Conservation (phyloP, 2,329 filamentous ascomycete genomes). For the Talaromyces sp. region DNA sequence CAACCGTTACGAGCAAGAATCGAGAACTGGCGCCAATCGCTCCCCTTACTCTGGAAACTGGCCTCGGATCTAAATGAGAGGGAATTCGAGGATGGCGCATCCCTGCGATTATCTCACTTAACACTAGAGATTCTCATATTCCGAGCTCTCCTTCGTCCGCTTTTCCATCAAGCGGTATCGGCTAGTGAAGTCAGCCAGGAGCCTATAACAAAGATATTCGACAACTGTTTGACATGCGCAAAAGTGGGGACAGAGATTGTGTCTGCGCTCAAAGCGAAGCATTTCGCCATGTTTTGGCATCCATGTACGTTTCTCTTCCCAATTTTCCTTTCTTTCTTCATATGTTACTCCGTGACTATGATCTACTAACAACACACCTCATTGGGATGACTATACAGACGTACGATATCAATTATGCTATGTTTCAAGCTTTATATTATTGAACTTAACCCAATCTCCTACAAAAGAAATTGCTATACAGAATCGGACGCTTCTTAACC, state of each 20-base stretch:
- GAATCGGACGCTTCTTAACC: background rate
- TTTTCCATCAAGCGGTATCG: background rate
- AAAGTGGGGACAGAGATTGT: slow-evolving; percentile 2
- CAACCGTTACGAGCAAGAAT: slow-evolving; percentile 5
- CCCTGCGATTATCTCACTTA: background rate
- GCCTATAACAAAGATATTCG: slow-evolving; percentile 1
- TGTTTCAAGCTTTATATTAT: slow-evolving; percentile 5
- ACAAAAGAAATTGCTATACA: background rate
- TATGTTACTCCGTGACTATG: background rate
- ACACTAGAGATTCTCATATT: slow-evolving; percentile 7
- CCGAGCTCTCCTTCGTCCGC: slow-evolving; percentile 4
- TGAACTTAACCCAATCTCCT: background rate
- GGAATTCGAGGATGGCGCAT: background rate
- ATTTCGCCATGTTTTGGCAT: slow-evolving; percentile 8
- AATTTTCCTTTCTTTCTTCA: background rate
- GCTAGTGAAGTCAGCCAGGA: background rate
- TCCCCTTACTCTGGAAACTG: slow-evolving; percentile 1
- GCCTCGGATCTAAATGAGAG: background rate
- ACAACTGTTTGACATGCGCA: slow-evolving; percentile 3
- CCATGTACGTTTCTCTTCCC: background rate
- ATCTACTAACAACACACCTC: background rate
- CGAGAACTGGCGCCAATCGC: slow-evolving; percentile 2
- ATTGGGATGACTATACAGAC: background rate
- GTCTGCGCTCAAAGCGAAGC: background rate
- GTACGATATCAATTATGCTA: slow-evolving; percentile 10